Conservation (phyloP, 148 eudicot species). For the Heliamphora exappendiculata region DNA sequence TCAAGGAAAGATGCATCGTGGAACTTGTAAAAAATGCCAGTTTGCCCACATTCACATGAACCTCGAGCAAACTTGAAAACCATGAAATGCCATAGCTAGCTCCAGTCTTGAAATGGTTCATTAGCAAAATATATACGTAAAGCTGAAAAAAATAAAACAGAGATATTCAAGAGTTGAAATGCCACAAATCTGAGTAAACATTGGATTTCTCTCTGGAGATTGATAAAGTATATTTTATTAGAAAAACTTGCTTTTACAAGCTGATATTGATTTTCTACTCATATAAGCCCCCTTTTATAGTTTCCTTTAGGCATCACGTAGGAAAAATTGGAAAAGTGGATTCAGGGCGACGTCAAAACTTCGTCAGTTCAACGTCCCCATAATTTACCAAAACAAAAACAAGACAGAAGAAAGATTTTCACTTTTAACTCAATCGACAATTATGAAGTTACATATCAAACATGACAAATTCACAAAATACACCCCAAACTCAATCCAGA, state of each 20-base stretch:
- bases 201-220: too few species aligned
- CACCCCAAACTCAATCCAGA: background rate
- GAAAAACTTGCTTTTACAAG: background rate
- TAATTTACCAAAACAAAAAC: background rate
- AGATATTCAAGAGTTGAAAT: too few species aligned
- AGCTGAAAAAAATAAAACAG: too few species aligned
- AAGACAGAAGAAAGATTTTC: background rate
- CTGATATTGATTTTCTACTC: background rate
- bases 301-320: background rate
- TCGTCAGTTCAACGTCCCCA: background rate
- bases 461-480: background rate
- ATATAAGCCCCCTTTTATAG: background rate
- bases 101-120: too few species aligned
- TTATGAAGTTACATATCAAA: background rate
- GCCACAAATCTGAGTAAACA: too few species aligned
- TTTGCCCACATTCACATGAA: background rate
- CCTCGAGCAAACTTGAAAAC: background rate
- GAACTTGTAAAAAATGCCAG: background rate
- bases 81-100: too few species aligned
- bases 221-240: too few species aligned
- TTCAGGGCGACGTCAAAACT: background rate
- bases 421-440: background rate
- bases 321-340: background rate
- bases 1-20: background rate
- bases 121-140: too few species aligned